phyloP scores from a whole-genome alignment of 208 protist genomes.

The Sergeia podlipaevii region DNA sequence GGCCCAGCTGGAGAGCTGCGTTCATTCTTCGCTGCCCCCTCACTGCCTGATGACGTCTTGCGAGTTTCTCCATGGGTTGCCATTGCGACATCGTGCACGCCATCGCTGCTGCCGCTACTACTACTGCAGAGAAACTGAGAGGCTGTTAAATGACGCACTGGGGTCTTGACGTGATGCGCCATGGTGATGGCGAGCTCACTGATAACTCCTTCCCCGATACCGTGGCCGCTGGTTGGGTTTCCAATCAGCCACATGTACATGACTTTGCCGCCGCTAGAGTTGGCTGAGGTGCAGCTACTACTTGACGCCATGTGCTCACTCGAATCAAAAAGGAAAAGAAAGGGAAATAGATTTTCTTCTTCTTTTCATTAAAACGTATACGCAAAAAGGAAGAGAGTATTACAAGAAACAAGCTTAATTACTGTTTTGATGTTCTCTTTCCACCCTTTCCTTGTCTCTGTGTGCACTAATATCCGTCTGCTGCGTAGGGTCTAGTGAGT shows the following conservation, averaged over 20 bases:
- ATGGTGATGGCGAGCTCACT: neutral
- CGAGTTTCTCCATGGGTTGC: neutral
- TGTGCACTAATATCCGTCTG: too few relatives aligned
- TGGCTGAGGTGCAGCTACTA: too few relatives aligned
- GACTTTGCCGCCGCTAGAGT: too few relatives aligned
- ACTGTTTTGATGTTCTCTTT: too few relatives aligned
- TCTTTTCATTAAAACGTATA: constrained; percentile 9
- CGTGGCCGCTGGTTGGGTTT: constrained; percentile 55
- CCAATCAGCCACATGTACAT: constrained; percentile 67
- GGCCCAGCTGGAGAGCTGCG: neutral
- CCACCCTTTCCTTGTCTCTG: too few relatives aligned
- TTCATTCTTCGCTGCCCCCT: neutral
- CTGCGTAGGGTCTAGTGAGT: too few relatives aligned
- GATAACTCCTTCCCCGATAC: constrained; percentile 15
- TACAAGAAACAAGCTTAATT: too few relatives aligned
- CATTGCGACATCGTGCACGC: neutral
- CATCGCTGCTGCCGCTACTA: neutral
- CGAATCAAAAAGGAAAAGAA: constrained; percentile 6
- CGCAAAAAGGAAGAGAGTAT: constrained; percentile 6
- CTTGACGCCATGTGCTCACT: neutral
- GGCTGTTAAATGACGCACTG: too few relatives aligned
- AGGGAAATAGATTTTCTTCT: too few relatives aligned
- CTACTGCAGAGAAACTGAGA: neutral
- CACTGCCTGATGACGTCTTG: neutral
- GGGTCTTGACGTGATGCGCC: neutral